Evolutionary conservation across 2,329 filamentous ascomycete genomes (phyloP).

Genomic region (Periconia sp.): DNA sequence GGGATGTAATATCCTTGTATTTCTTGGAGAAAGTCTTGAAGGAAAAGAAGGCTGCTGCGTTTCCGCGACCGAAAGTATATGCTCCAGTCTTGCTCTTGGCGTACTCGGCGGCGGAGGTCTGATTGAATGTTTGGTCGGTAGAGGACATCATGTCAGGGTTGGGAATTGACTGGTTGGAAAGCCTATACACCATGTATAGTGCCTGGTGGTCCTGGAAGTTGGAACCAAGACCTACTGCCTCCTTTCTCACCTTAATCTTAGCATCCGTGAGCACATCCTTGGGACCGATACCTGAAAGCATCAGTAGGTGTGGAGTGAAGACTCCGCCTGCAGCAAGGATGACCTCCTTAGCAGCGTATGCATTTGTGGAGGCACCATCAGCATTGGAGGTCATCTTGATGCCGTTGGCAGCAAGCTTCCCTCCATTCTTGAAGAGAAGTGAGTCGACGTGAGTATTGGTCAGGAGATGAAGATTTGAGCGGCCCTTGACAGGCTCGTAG

Average conservation of each 20-base stretch:
- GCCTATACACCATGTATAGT: conserved; percentile 16
- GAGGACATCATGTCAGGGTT: conserved; percentile 21
- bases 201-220: conserved; percentile 43
- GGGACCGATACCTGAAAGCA: conserved; percentile 38
- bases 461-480: conserved; percentile 28
- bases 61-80: conserved; percentile 21
- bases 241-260: conserved; percentile 28
- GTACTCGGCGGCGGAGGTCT: conserved; percentile 34
- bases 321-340: conserved; percentile 64
- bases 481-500: conserved; percentile 30
- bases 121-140: conserved; percentile 32
- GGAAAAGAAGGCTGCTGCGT: conserved; percentile 10
- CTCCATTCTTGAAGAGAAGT: conserved; percentile 23
- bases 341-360: conserved; percentile 54
- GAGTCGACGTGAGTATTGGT: conserved; percentile 31
- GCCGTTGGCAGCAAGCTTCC: conserved; percentile 2
- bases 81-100: conserved; percentile 31
- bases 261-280: conserved; percentile 27
- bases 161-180: conserved; percentile 6
- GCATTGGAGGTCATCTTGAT: conserved; percentile 10
- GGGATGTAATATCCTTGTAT: conserved; percentile 4
- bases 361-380: conserved; percentile 1
- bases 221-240: conserved; percentile 37
- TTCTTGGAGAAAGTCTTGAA: conserved; percentile 8
- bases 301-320: conserved; percentile 62